Base-by-base conservation (phyloP, 257 asterid genomes). In the Nyctanthes arbortristis region DNA sequence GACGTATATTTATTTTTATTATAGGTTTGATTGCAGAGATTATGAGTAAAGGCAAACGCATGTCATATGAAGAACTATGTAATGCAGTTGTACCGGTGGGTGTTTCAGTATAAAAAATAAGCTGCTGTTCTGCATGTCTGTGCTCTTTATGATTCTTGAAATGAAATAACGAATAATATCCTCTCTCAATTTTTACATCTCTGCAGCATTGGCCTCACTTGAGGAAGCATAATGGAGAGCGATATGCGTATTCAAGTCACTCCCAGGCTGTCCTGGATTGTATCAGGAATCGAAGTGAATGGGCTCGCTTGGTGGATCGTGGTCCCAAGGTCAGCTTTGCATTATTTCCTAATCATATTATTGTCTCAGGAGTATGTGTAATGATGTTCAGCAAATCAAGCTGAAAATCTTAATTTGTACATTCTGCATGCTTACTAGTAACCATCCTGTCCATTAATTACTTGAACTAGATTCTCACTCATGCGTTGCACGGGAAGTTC, bases 251-350 rank as follows among this genome's bases (percentile, higher is more conserved):
- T 80, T 84, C 98, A 66, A 90, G 96, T 78, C 98, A 90, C 82
- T 84, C 93, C n/a, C 96, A 90, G 72, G 98, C 98, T 67, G 98
- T 92, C 32, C 96, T 92, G 70, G 98, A 92, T 75, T 92, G 98
- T 83, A 84, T 92, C 70, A 87, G 98, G 84, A 92, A 92, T 73
- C 89, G 97, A 79, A 90, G 87, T 75, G 98, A 90, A 86, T 92
- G 98, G 98, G 88, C 97, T 40, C 92, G 93, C 71, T 81, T 92
- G 75, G 95, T 92, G 72, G 98, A 92, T 79, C 98, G 98, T 67
- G 98, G 98, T 75, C 93, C 98, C 67, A 92, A 90, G 93, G 97
- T 92, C 60, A n/a, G 75, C 27, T 68, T 36, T 61, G 39, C 32
- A 18, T 13, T 62, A 29, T 11, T 14, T 52, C n/a, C 12, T 45